Evolutionary conservation across 176 grass and related monocot species (phyloP).

Genomic region (Avena eriantha): DNA sequence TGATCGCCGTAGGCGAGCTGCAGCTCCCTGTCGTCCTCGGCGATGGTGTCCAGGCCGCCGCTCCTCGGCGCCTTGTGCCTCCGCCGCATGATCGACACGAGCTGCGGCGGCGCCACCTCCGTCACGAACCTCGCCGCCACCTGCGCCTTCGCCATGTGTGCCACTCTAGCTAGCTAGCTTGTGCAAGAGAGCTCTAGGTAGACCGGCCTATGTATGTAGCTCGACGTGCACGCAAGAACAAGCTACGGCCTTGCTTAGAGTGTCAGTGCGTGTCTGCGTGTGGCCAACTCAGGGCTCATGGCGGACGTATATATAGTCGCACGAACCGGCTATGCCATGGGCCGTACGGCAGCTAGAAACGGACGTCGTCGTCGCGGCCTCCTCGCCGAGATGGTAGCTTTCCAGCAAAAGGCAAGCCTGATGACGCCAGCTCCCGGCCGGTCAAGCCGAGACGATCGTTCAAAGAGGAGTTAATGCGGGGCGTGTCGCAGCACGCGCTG

Average conservation of each 20-base stretch:
- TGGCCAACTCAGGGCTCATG: neutral
- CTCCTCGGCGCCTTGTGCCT: slow-evolving; percentile 40
- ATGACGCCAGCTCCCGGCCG: neutral
- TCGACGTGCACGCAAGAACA: neutral
- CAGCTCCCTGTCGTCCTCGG: slow-evolving; percentile 69
- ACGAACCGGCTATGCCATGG: slow-evolving; percentile 5
- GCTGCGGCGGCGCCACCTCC: slow-evolving; percentile 66
- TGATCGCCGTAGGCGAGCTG: neutral
- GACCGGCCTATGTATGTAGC: neutral
- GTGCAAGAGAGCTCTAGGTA: too few species aligned
- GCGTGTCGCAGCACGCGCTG: neutral
- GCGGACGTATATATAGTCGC: slow-evolving; percentile 2
- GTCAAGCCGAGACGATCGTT: slow-evolving; percentile 4
- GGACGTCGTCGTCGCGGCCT: slow-evolving; percentile 1
- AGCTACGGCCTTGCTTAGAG: neutral
- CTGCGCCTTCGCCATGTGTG: slow-evolving; percentile 47
- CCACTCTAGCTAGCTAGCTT: neutral
- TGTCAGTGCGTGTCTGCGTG: neutral
- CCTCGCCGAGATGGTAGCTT: neutral
- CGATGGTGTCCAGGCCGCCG: slow-evolving; percentile 61
- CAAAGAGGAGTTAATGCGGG: slow-evolving; percentile 28
- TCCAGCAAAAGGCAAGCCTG: neutral
- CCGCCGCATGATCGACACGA: slow-evolving; percentile 57
- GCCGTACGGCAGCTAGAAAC: neutral
- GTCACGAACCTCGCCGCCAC: slow-evolving; percentile 56